Evolutionary conservation across 106 monocot genomes (phyloP).

Genomic region (Allium sativum): DNA sequence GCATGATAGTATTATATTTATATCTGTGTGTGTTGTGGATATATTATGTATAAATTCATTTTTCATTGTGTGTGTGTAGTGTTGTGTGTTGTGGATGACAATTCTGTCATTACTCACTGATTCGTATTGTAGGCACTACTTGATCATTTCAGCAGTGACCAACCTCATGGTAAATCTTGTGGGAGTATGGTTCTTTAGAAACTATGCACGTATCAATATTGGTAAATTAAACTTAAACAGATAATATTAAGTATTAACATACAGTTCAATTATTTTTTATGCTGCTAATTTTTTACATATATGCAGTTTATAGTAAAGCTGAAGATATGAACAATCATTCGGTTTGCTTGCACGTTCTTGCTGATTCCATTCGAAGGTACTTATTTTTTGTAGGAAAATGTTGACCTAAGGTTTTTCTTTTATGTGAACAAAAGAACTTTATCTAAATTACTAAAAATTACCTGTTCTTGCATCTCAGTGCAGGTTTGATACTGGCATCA

Average conservation of each 20-base stretch:
- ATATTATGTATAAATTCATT: no score
- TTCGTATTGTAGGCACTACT: conserved; percentile 65
- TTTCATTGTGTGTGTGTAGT: no score
- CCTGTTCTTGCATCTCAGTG: conserved; percentile 44
- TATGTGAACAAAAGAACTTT: not conserved
- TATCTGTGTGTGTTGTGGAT: no score
- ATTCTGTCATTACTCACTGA: not conserved
- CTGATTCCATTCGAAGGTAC: conserved; percentile 96
- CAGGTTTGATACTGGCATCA: conserved; percentile 95
- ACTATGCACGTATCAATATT: conserved; percentile 83
- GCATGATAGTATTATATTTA: no score
- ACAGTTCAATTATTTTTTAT: not conserved
- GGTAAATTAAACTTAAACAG: conserved; percentile 20
- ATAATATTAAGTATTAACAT: not conserved
- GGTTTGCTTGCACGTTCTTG: conserved; percentile 87
- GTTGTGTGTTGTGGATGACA: no score
- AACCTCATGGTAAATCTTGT: conserved; percentile 94
- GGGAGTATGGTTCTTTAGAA: conserved; percentile 96
- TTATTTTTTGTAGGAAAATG: not conserved
- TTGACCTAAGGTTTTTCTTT: not conserved
- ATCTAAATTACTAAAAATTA: not conserved
- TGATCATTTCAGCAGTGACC: conserved; percentile 88
- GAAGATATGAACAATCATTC: conserved; percentile 99
- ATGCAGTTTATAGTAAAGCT: conserved; percentile 82
- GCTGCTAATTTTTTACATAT: not conserved